phyloP scores from a whole-genome alignment of 345 rosid genomes.

The Gossypium herbaceum region DNA sequence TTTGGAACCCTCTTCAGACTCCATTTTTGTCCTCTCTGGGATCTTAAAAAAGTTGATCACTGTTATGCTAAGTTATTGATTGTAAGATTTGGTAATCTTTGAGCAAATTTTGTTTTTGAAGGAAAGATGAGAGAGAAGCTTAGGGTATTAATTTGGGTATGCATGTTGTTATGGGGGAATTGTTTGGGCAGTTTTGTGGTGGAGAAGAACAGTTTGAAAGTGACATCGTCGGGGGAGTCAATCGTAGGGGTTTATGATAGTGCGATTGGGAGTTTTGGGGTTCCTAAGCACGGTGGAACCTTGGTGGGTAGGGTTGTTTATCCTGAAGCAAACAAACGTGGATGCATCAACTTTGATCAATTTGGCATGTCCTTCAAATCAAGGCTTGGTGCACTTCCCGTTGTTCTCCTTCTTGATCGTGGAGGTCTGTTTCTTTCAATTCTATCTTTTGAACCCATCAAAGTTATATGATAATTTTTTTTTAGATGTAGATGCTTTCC shows the following conservation, averaged over 20 bases:
- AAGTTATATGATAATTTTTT: neutral
- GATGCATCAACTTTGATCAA: conserved; percentile 42
- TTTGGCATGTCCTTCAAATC: conserved; percentile 29
- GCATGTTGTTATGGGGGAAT: conserved; percentile 40
- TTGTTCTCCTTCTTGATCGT: conserved; percentile 59
- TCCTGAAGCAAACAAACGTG: conserved; percentile 43
- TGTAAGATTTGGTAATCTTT: neutral
- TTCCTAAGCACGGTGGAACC: conserved; percentile 65
- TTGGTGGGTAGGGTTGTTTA: conserved; percentile 50
- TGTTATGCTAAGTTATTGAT: neutral
- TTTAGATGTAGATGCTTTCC: neutral
- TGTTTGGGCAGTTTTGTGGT: conserved; percentile 62
- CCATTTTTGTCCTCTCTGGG: too few species aligned
- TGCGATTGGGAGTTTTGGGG: conserved; percentile 68
- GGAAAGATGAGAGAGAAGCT: conserved; percentile 49
- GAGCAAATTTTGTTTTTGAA: neutral
- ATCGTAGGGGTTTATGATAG: conserved; percentile 49
- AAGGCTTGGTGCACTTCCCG: conserved; percentile 44
- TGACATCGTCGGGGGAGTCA: conserved; percentile 41
- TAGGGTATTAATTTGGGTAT: conserved; percentile 36
- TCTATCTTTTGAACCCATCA: neutral
- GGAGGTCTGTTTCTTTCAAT: conserved; percentile 39
- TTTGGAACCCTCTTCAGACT: neutral
- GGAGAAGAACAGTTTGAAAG: conserved; percentile 65
- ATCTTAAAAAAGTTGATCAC: neutral